Base-by-base conservation (phyloP, 2,329 filamentous ascomycete species). In the Calonectria leucothoes region DNA sequence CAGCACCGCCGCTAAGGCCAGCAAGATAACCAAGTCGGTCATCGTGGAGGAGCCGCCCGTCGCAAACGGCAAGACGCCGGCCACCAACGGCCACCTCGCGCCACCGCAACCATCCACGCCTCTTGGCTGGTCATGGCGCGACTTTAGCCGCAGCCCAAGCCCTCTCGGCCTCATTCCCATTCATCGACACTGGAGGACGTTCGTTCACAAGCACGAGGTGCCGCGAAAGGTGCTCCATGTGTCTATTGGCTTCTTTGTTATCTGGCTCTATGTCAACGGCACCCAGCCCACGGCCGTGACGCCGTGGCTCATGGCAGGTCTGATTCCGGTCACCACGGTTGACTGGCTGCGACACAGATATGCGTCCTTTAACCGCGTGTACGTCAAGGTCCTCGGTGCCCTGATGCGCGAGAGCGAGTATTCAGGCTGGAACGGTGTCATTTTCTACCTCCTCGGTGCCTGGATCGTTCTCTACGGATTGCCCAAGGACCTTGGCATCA, bases 401-500 rank as follows among this genome's bases (percentile, higher is more conserved):
- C 89, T 99, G 79, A 99, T 99, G 97, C 94, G 97, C 69, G 97
- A 99, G 87, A 97, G 94, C 76, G 97, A 99, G 86, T 98, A 96
- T 78, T 90, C 93, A 61, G 95, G 95, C 66, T 99, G 95, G 89
- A 99, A 99, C 83, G 97, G 97, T 66, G 96, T 98, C 78, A 97
- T 99, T 77, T 98, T 94, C 88, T 99, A 98, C 85, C 91, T 99
- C 12, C 90, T 98, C 10, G 97, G 97, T 70, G 93, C 95, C 33
- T 98, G 95, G 92, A 89, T 93, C 37, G 95, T 96, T 20, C 91
- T 98, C 77, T 91, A 91, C 78, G 95, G 95, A 83, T 95, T 97
- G 83, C 95, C 96, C 76, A 99, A 98, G 86, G 97, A 99, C 80
- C 91, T 99, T 29, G 95, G 93, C 10, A 93, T 98, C 63, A 93